Percentiles rank a stretch among this genome's conserved stretches.
Evolutionary conservation across 192 early-diverging fungal species (phyloP).

Genomic region (Pilaira anomala): DNA sequence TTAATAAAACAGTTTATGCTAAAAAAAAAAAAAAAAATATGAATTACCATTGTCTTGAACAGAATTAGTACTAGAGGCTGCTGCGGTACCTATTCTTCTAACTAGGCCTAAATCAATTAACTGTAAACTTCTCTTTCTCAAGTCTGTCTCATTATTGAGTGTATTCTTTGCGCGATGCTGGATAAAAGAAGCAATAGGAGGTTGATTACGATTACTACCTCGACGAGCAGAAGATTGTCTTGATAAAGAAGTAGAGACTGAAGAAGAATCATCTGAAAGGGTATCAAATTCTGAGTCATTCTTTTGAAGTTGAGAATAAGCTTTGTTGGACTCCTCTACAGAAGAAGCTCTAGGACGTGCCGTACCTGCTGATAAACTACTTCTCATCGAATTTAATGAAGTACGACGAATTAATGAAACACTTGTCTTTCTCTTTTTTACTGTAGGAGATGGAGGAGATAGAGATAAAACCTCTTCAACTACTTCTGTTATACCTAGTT

Average conservation of each 20-base stretch:
- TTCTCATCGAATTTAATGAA: not conserved
- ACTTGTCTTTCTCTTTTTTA: conserved; percentile 6
- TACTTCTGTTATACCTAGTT: not conserved
- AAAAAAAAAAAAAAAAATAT: too few relatives aligned
- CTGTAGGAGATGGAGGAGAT: not conserved
- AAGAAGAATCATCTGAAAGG: not conserved
- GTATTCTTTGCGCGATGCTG: not conserved
- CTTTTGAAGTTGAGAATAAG: not conserved
- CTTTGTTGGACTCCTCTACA: not conserved
- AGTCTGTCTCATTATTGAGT: not conserved
- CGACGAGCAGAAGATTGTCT: not conserved
- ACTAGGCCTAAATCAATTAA: conserved; percentile 9
- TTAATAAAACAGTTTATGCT: not conserved
- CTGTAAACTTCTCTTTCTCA: conserved; percentile 7
- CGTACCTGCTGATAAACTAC: not conserved
- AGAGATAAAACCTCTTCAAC: not conserved
- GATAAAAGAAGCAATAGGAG: not conserved
- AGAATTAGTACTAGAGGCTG: not conserved
- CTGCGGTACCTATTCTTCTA: conserved; percentile 10
- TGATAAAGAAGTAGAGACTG: not conserved
- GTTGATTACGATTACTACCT: not conserved
- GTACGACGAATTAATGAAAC: conserved; percentile 11
- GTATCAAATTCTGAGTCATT: conserved; percentile 7
- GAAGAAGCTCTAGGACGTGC: conserved; percentile 5
- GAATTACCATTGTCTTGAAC: conserved; percentile 8